phyloP scores from a whole-genome alignment of 208 protist species.

The Trypanosomatidae sp. region DNA sequence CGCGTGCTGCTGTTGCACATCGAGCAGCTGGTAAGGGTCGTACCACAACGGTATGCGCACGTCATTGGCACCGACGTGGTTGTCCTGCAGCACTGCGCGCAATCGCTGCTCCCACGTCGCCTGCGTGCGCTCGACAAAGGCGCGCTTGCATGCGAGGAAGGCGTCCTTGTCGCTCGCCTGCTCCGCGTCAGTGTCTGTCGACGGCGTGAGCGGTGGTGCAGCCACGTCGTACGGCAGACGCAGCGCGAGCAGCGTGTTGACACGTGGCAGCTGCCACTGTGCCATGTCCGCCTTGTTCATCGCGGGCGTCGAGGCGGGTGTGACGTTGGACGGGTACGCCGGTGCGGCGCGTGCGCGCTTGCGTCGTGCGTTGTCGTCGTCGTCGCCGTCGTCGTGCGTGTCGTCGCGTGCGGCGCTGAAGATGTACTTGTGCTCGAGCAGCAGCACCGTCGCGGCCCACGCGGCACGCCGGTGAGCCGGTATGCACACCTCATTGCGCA shows the following conservation, averaged over 20 bases:
- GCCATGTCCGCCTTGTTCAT: conserved; percentile 31
- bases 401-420: conserved; percentile 22
- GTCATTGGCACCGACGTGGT: neutral
- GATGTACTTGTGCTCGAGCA: conserved; percentile 60
- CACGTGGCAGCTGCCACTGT: conserved; percentile 22
- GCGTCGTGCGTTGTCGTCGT: conserved; percentile 4
- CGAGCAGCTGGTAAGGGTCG: conserved; percentile 54
- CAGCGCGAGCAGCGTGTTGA: conserved; percentile 35
- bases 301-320: neutral
- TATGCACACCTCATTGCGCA: conserved; percentile 30
- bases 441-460: conserved; percentile 32
- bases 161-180: conserved; percentile 33
- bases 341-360: neutral
- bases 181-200: conserved; percentile 1
- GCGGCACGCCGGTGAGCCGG: conserved; percentile 21
- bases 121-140: conserved; percentile 28
- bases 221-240: conserved; percentile 45
- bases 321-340: neutral
- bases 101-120: conserved; percentile 23
- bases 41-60: conserved; percentile 59
- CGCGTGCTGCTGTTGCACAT: conserved; percentile 5
- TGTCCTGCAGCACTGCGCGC: conserved; percentile 1
- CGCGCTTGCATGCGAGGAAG: conserved; percentile 36
- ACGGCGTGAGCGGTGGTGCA: conserved; percentile 31
- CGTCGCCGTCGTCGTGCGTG: conserved; percentile 14